A percentile compares a stretch with the other conserved stretches of the same genome.
Conservation (phyloP, 208 protist species). For the Balamuthia mandrillaris region DNA sequence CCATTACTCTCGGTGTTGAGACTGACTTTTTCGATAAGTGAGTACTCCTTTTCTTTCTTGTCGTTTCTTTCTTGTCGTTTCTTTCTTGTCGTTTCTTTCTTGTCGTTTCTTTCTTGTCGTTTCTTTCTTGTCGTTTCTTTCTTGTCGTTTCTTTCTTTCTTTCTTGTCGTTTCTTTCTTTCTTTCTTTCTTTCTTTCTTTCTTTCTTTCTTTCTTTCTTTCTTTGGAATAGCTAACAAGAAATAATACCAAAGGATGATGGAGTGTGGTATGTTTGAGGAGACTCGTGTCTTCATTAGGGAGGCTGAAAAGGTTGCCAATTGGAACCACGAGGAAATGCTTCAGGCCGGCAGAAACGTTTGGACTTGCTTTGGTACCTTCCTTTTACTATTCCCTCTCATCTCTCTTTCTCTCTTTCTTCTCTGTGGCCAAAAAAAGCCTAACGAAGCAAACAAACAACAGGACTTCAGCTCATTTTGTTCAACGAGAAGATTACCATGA, state of each 20-base stretch:
- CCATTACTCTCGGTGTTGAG: constrained; percentile 16
- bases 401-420: no score
- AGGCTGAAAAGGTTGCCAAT: constrained; percentile 13
- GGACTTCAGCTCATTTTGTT: constrained; percentile 23
- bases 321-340: constrained; percentile 31
- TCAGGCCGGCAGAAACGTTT: constrained; percentile 25
- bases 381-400: no score
- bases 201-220: no score
- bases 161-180: no score
- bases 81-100: neutral
- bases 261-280: constrained; percentile 17
- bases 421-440: no score
- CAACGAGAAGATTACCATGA: constrained; percentile 1
- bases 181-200: no score
- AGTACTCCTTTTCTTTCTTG: neutral
- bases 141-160: no score
- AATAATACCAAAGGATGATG: constrained; percentile 2
- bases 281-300: constrained; percentile 3
- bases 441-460: no score
- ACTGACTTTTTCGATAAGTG: constrained; percentile 24
- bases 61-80: no score
- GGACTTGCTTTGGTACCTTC: constrained; percentile 34
- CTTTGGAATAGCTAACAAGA: no score
- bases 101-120: no score
- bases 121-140: no score